These are phyloP conservation scores for Melocanna baccifera DNA, from an alignment of 176 grass and related monocot species.

Conservation along the genomic window DNA sequence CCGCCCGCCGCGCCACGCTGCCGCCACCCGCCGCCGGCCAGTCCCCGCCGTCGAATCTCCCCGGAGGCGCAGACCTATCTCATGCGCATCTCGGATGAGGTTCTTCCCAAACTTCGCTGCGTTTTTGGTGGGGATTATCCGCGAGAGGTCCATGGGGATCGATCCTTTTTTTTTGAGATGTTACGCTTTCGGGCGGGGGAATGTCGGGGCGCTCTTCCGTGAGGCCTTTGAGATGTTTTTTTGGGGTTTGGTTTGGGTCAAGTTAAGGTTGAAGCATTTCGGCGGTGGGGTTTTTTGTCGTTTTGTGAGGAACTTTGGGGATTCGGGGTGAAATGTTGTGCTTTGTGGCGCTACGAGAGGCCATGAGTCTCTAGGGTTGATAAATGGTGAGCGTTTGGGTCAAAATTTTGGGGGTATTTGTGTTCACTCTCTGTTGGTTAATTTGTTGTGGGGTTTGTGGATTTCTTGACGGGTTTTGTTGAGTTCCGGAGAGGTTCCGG, in stretches of 20 bases:
- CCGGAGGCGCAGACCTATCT: neutral
- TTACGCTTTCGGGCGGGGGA: no score
- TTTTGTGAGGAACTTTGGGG: neutral
- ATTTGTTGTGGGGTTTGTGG: neutral
- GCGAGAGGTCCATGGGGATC: neutral
- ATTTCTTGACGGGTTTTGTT: neutral
- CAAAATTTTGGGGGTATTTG: neutral
- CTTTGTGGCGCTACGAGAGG: neutral
- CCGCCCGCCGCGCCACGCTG: neutral
- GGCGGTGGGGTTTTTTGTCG: neutral
- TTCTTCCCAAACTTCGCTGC: neutral
- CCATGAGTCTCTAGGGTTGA: neutral
- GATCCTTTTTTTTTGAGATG: no score
- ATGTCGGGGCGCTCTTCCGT: no score
- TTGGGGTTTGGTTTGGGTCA: neutral
- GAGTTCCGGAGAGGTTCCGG: neutral
- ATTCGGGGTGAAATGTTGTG: neutral
- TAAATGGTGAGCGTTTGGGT: neutral
- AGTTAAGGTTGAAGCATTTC: neutral
- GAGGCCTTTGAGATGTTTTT: neutral
- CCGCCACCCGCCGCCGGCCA: neutral
- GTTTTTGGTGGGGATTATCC: neutral
- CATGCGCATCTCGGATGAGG: neutral
- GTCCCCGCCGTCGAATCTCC: neutral
- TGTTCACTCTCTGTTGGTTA: neutral